Evolutionary conservation across 176 grass and related monocot species (phyloP), one percentile per base, ranked within the genome.

Genomic region (Neostapfia colusana): DNA sequence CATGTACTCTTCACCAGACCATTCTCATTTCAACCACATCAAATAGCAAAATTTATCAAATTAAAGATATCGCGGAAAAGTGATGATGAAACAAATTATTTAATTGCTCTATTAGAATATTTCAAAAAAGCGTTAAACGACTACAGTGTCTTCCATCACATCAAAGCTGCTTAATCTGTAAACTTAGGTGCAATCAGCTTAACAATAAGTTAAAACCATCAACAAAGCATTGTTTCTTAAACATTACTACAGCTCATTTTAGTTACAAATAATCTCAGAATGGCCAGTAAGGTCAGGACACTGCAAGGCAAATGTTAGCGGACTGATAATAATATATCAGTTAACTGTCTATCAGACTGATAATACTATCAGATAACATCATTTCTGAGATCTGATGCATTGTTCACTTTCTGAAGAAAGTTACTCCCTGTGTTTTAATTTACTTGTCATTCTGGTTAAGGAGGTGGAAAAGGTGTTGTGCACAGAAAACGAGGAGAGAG

Each of bases 21-120:
- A 83, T 78, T 67, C 28, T 37, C 23, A 40, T 2, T 34, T 34
- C 43, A 63, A 82, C 6, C 25, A 82, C 18, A 34, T 28, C 17
- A 63, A 87, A 66, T 20, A 69, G 4, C 60, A 23, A 63, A 67
- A 21, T 41, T 31, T 31, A 59, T 15, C 13, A 44, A 49, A 67
- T 62, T 48, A 75, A 67, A 58, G 10, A 50, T 16, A 51, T 18
- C 5, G 1, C 18, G 8, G 25, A 75, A 49, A 74, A 53, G 31
- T 4, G 50, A 54, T 54, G 39, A 0, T 1, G 6, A 34, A 75
- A 38, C 31, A 36, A 56, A 78, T 34, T 27, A 72, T 67, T 44
- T 15, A 75, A 54, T 27, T 17, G 2, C 24, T 53, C 56, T 60
- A 18, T 83, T n/a, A 67, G 31, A 57, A 69, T 38, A 60, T 26